phyloP scores from a whole-genome alignment of 2,329 filamentous ascomycete species.

The Aspergillus phoenicis region DNA sequence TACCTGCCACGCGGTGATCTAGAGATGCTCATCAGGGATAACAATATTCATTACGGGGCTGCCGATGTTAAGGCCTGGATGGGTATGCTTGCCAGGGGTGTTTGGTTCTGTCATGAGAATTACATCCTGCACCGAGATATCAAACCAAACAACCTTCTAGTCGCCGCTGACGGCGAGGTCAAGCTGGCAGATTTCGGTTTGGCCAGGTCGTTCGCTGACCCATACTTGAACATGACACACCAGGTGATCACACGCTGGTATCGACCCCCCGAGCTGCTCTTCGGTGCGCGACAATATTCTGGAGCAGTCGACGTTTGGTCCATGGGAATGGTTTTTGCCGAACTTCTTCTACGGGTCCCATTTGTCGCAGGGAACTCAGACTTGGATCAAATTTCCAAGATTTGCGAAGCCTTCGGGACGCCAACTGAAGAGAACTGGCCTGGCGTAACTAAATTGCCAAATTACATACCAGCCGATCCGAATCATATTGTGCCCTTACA shows the following conservation, averaged over 20 bases:
- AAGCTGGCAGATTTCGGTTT: slow-evolving; percentile 98
- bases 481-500: slow-evolving; percentile 59
- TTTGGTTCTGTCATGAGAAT: slow-evolving; percentile 97
- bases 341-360: slow-evolving; percentile 79
- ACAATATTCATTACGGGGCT: slow-evolving; percentile 76
- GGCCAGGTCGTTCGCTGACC: slow-evolving; percentile 85
- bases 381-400: slow-evolving; percentile 80
- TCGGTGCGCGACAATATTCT: slow-evolving; percentile 84
- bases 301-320: slow-evolving; percentile 94
- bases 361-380: slow-evolving; percentile 84
- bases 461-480: slow-evolving; percentile 72
- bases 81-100: slow-evolving; percentile 88
- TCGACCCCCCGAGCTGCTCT: slow-evolving; percentile 88
- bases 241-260: slow-evolving; percentile 98
- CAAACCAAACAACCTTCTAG: slow-evolving; percentile 97
- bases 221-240: slow-evolving; percentile 83
- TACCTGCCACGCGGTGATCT: slow-evolving; percentile 92
- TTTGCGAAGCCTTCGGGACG: slow-evolving; percentile 82
- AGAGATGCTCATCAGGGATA: slow-evolving; percentile 90
- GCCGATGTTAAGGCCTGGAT: slow-evolving; percentile 98
- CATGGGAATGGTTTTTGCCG: slow-evolving; percentile 88
- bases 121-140: slow-evolving; percentile 95
- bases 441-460: slow-evolving; percentile 76
- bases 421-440: slow-evolving; percentile 96
- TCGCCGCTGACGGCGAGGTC: slow-evolving; percentile 87